phyloP scores from a whole-genome alignment of 1,139 yeast genomes.

The Suhomyces anneliseae region DNA sequence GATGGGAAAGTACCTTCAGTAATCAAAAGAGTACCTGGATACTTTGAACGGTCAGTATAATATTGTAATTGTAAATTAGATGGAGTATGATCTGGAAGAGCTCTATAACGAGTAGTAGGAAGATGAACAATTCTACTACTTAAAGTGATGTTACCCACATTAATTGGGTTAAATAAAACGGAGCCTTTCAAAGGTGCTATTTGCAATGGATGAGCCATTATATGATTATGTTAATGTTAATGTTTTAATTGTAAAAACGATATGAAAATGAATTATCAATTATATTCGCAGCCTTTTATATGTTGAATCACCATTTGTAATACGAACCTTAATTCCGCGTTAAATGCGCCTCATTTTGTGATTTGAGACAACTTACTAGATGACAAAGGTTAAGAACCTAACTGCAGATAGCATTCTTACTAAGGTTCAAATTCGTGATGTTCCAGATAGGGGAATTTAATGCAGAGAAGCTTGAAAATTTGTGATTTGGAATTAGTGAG shows the following conservation, averaged over 20 bases:
- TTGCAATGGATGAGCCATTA: not conserved
- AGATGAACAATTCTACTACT: conserved; percentile 13
- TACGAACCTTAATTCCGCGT: not conserved
- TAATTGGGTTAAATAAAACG: conserved; percentile 26
- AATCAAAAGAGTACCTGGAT: conserved; percentile 12
- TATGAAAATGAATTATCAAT: too few relatives aligned
- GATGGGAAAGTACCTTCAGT: conserved; percentile 14
- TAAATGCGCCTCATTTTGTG: too few relatives aligned
- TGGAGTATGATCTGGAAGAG: conserved; percentile 12
- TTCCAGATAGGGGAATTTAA: too few relatives aligned
- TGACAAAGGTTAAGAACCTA: too few relatives aligned
- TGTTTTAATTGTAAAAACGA: too few relatives aligned
- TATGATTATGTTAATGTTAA: not conserved
- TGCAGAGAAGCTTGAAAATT: too few relatives aligned
- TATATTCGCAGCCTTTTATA: not conserved
- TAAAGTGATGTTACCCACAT: conserved; percentile 15
- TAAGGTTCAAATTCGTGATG: too few relatives aligned
- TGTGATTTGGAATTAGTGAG: too few relatives aligned
- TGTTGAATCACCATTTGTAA: not conserved
- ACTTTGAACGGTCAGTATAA: conserved; percentile 13
- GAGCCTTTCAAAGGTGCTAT: conserved; percentile 17
- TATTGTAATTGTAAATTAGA: conserved; percentile 10
- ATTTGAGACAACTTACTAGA: too few relatives aligned
- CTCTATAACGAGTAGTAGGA: conserved; percentile 18
- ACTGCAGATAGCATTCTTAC: too few relatives aligned